These are phyloP conservation scores for Penicillium silybi DNA, from an alignment of 495 filamentous ascomycete species.

Conservation along the genomic window DNA sequence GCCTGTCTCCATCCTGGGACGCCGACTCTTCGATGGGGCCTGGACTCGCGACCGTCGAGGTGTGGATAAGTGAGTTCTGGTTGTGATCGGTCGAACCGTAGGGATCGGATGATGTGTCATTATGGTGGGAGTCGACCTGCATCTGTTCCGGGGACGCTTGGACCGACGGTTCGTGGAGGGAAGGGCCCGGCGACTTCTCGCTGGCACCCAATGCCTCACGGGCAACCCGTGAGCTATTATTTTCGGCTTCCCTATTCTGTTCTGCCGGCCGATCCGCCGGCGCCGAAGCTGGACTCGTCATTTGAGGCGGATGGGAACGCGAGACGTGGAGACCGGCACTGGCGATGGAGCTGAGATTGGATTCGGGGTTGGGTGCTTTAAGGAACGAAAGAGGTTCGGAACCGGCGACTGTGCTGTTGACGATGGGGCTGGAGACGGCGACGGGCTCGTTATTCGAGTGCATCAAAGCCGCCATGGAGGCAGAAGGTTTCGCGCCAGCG, in stretches of 20 bases:
- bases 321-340: constrained; percentile 46
- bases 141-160: constrained; percentile 40
- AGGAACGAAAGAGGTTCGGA: constrained; percentile 33
- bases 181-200: constrained; percentile 33
- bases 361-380: constrained; percentile 39
- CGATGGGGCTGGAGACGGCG: constrained; percentile 36
- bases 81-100: constrained; percentile 32
- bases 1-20: constrained; percentile 42
- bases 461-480: constrained; percentile 49
- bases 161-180: constrained; percentile 25
- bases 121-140: constrained; percentile 41
- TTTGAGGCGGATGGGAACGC: constrained; percentile 32
- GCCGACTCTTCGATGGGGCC: constrained; percentile 44
- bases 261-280: constrained; percentile 34
- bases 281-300: constrained; percentile 27
- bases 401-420: constrained; percentile 29
- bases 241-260: constrained; percentile 35
- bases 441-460: constrained; percentile 44
- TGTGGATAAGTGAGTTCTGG: constrained; percentile 33
- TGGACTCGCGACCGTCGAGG: constrained; percentile 44
- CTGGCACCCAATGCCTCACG: constrained; percentile 43
- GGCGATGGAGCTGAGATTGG: constrained; percentile 43
- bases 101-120: constrained; percentile 25
- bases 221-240: constrained; percentile 41
- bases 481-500: constrained; percentile 32